These are phyloP conservation scores for Metschnikowia koreensis DNA, from an alignment of 805 yeast species.

Conservation along the genomic window DNA sequence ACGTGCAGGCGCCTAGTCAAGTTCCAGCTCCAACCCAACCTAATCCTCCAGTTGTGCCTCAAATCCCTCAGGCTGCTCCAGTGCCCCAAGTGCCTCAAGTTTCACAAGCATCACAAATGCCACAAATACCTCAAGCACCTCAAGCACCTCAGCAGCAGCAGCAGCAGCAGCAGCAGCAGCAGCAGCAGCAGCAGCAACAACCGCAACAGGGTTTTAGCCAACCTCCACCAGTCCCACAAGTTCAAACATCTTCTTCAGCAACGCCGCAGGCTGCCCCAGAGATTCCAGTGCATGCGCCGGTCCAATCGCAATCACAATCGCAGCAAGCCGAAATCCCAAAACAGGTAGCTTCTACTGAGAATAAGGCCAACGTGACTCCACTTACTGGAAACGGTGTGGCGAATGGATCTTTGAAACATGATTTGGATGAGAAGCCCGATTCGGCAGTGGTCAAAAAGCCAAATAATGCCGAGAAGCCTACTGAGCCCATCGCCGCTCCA, in stretches of 20 bases:
- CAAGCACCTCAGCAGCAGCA: not conserved
- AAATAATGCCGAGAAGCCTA: conserved; percentile 12
- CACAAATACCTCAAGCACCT: not conserved
- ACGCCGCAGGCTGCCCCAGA: not conserved
- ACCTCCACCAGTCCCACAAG: conserved; percentile 10
- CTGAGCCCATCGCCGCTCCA: not conserved
- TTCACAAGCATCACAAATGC: not conserved
- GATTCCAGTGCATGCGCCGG: not conserved
- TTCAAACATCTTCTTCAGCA: not conserved
- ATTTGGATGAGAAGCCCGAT: conserved; percentile 40
- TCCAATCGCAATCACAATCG: not conserved
- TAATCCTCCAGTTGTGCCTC: conserved; percentile 15
- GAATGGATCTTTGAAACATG: conserved; percentile 30
- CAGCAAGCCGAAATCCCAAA: not conserved
- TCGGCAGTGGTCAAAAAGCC: conserved; percentile 27
- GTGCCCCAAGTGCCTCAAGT: not conserved
- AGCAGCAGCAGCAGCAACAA: not conserved
- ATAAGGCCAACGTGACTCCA: not conserved
- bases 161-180: not conserved
- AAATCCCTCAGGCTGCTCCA: conserved; percentile 5
- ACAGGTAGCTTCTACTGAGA: not conserved
- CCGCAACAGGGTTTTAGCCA: conserved; percentile 15
- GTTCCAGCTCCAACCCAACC: conserved; percentile 16
- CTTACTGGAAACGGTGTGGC: not conserved
- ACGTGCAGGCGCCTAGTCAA: conserved; percentile 14